These are phyloP conservation scores for Candida suzukii DNA, from an alignment of 805 yeast genomes.

Conservation along the genomic window DNA sequence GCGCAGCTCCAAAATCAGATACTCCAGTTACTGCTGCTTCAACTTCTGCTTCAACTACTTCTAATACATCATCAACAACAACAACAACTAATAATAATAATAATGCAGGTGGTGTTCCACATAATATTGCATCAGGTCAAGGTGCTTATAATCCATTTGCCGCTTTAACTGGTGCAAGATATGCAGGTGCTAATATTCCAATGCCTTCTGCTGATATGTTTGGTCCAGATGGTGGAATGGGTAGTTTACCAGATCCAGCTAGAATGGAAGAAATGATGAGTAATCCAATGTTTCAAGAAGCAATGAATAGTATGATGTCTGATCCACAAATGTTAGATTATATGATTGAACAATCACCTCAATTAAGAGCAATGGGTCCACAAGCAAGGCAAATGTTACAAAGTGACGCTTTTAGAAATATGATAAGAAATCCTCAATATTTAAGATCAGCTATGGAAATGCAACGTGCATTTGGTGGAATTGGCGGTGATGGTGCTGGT, in stretches of 20 bases:
- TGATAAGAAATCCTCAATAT: constrained; percentile 78
- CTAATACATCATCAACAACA: constrained; percentile 10
- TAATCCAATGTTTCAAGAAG: constrained; percentile 74
- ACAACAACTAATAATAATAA: constrained; percentile 20
- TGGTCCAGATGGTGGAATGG: constrained; percentile 94
- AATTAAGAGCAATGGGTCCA: constrained; percentile 81
- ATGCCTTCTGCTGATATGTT: constrained; percentile 84
- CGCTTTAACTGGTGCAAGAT: constrained; percentile 90
- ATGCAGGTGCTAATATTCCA: constrained; percentile 81
- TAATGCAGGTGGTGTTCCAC: constrained; percentile 42
- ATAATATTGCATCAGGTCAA: constrained; percentile 78
- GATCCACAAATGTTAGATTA: constrained; percentile 86
- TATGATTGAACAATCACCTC: constrained; percentile 78
- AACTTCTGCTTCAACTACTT: constrained; percentile 12
- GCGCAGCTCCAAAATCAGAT: constrained; percentile 40
- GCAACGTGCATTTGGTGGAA: constrained; percentile 45
- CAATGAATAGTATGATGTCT: constrained; percentile 72
- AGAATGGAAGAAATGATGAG: constrained; percentile 71
- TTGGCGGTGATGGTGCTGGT: constrained; percentile 19
- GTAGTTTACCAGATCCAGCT: constrained; percentile 67
- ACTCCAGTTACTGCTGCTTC: constrained; percentile 11
- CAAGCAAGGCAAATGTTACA: constrained; percentile 81
- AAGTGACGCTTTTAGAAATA: constrained; percentile 73
- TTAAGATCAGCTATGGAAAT: constrained; percentile 77
- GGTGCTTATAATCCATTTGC: constrained; percentile 88